phyloP scores from a whole-genome alignment of 1,284 basidiomycete genomes.

The Fereydounia khargensis region DNA sequence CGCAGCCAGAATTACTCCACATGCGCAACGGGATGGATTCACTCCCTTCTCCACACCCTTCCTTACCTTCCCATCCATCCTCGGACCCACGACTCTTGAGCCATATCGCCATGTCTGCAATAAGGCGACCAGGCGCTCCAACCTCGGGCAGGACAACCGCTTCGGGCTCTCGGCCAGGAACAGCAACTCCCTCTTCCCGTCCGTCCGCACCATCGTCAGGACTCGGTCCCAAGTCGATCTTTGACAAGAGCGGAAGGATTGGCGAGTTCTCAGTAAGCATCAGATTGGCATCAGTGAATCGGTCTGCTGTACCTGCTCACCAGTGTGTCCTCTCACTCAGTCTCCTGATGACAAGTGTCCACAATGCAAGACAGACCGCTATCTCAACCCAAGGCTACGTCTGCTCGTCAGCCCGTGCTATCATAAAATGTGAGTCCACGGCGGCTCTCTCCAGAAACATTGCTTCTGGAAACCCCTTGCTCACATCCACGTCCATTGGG shows the following conservation, averaged over 20 bases:
- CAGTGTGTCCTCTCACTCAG: background rate
- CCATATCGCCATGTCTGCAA: conserved; percentile 12
- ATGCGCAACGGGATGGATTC: too few species aligned
- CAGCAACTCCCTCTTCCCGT: background rate
- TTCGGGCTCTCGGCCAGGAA: conserved; percentile 16
- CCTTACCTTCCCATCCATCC: background rate
- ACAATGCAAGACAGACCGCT: conserved; percentile 93
- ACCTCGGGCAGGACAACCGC: conserved; percentile 1
- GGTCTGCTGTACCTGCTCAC: background rate
- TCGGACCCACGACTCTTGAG: background rate
- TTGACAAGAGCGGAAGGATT: conserved; percentile 43
- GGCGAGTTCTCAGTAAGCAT: conserved; percentile 35
- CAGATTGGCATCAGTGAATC: background rate
- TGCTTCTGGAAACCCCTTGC: background rate
- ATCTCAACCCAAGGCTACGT: conserved; percentile 88
- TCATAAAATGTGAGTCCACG: conserved; percentile 77
- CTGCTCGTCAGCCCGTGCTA: conserved; percentile 92
- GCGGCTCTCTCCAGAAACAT: background rate
- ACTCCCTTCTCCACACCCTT: background rate
- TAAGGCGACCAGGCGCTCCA: conserved; percentile 18
- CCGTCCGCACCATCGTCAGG: conserved; percentile 1
- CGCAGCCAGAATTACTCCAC: too few species aligned
- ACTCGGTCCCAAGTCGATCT: conserved; percentile 21
- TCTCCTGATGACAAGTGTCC: conserved; percentile 77
- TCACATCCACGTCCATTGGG: background rate